phyloP scores from a whole-genome alignment of 768 basidiomycete species.

The Cystofilobasidium macerans region DNA sequence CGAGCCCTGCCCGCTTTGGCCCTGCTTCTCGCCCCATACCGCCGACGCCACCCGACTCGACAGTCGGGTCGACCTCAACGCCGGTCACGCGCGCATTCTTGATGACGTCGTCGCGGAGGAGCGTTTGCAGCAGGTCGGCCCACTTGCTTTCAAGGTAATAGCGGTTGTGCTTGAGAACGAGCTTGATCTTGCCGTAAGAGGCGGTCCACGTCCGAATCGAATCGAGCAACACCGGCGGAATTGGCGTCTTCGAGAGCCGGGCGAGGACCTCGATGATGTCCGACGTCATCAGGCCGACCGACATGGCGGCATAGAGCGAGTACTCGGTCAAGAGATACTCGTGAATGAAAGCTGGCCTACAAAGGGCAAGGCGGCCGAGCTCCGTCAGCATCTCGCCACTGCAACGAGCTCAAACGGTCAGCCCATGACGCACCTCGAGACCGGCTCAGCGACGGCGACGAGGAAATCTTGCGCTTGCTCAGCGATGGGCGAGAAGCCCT shows the following conservation, averaged over 20 bases:
- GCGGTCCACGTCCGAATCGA: conserved; percentile 88
- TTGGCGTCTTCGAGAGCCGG: conserved; percentile 49
- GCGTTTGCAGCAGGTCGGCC: conserved; percentile 76
- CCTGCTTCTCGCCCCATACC: conserved; percentile 56
- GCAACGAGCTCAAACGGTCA: neutral
- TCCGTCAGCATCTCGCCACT: neutral
- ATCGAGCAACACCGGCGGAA: conserved; percentile 70
- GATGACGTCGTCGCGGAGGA: conserved; percentile 77
- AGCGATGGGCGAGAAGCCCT: conserved; percentile 94
- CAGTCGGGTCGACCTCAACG: conserved; percentile 42
- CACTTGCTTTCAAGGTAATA: conserved; percentile 95
- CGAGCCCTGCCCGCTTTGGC: conserved; percentile 66
- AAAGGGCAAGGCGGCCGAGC: neutral
- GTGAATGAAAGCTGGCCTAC: conserved; percentile 90
- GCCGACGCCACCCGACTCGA: conserved; percentile 67
- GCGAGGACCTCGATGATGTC: conserved; percentile 86
- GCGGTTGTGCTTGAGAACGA: conserved; percentile 94
- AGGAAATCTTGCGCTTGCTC: conserved; percentile 98
- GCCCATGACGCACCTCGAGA: conserved; percentile 64
- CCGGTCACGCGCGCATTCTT: conserved; percentile 64
- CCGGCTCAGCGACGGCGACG: conserved; percentile 94
- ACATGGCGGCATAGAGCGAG: conserved; percentile 95
- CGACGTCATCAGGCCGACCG: conserved; percentile 91
- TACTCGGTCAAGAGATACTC: conserved; percentile 98
- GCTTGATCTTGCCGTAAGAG: conserved; percentile 96